Conservation (phyloP, 1,284 basidiomycete genomes). For the Pholiota adiposa region DNA sequence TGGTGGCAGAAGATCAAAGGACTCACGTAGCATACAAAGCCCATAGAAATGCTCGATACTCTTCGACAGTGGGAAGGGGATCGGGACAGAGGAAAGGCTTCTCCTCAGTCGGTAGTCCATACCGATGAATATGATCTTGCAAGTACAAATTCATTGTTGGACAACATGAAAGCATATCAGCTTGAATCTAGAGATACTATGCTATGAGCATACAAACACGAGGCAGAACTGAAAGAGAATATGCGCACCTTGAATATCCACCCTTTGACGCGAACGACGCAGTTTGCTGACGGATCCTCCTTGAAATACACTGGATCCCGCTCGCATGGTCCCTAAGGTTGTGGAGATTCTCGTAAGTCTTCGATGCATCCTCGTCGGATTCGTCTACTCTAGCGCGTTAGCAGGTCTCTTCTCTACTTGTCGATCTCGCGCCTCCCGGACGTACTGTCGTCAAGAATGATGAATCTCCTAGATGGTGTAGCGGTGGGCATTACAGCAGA, state of each 20-base stretch:
- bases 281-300: slow-evolving; percentile 17
- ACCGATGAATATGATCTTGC: slow-evolving; percentile 16
- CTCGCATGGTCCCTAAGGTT: neutral
- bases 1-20: neutral
- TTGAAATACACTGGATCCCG: slow-evolving; percentile 31
- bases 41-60: slow-evolving; percentile 39
- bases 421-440: slow-evolving; percentile 34
- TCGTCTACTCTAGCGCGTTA: slow-evolving; percentile 36
- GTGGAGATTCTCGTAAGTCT: slow-evolving; percentile 6
- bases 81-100: slow-evolving; percentile 23
- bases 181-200: slow-evolving; percentile 25
- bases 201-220: slow-evolving; percentile 18
- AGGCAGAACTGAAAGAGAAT: slow-evolving; percentile 13
- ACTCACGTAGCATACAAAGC: slow-evolving; percentile 32
- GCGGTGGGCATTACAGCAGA: neutral
- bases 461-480: slow-evolving; percentile 25
- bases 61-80: slow-evolving; percentile 25
- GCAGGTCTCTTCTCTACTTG: slow-evolving; percentile 29
- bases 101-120: slow-evolving; percentile 18
- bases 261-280: slow-evolving; percentile 29
- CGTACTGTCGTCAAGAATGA: slow-evolving; percentile 35
- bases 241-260: slow-evolving; percentile 36
- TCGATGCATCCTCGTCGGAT: slow-evolving; percentile 25
- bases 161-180: slow-evolving; percentile 23
- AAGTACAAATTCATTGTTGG: slow-evolving; percentile 17